Conservation (phyloP, 495 filamentous ascomycete species). For the Symbiotaphrina buchneri region DNA sequence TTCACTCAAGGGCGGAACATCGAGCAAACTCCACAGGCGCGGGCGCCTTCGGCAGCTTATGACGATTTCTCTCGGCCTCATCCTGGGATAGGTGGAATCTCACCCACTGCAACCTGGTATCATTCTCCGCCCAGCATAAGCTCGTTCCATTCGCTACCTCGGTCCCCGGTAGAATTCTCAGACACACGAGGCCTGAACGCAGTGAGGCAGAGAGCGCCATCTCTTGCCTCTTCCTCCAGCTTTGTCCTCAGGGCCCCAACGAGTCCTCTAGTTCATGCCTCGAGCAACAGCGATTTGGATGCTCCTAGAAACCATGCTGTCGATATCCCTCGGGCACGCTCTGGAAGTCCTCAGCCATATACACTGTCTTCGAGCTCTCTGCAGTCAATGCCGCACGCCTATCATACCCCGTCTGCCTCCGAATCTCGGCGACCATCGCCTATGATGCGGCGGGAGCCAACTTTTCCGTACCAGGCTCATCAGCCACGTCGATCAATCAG, state of each 20-base stretch:
- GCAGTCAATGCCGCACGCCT: too few species aligned
- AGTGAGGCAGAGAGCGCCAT: too few species aligned
- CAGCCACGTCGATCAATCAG: constrained; percentile 52
- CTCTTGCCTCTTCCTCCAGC: constrained; percentile 54
- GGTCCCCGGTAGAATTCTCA: constrained; percentile 21
- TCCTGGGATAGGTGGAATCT: constrained; percentile 13
- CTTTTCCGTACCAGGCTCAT: constrained; percentile 40
- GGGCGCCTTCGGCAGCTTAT: not conserved
- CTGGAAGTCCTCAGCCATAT: too few species aligned
- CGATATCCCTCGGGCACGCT: not conserved
- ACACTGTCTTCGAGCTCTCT: too few species aligned
- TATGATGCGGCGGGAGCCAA: constrained; percentile 25
- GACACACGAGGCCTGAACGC: too few species aligned
- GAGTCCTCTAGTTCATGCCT: constrained; percentile 76
- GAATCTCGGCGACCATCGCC: constrained; percentile 8
- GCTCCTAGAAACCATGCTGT: too few species aligned
- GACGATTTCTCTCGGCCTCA: not conserved
- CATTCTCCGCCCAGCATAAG: constrained; percentile 7
- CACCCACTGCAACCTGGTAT: constrained; percentile 28
- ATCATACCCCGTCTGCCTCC: too few species aligned
- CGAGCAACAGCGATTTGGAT: constrained; percentile 69
- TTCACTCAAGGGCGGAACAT: constrained; percentile 35
- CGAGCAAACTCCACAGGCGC: constrained; percentile 9
- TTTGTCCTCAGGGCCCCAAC: constrained; percentile 78
- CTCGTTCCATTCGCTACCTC: constrained; percentile 8